Evolutionary conservation across 768 basidiomycete genomes (phyloP), one percentile per base, ranked within the genome.

Genomic region (Rhodotorula graminis): DNA sequence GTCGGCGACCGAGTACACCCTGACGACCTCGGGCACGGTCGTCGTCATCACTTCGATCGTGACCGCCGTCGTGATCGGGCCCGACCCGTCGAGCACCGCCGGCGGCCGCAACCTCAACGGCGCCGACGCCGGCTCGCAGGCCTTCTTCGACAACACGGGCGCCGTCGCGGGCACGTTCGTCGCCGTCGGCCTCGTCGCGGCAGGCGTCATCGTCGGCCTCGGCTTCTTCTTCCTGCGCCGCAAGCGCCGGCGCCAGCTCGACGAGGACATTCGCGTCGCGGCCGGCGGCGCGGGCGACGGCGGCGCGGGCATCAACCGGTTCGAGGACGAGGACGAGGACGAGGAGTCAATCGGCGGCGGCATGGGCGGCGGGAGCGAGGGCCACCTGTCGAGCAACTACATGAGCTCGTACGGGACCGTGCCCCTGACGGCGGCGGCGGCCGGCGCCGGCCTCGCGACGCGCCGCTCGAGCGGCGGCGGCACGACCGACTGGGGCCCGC

Each of bases 81-180:
- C 47, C 15, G 52, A 61, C 11, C 50, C 69, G 19, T 63, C 33
- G 44, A 50, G 70, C 23, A 19, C 52, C 1, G 21, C 19, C 19
- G 56, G 62, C 15, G 55, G 46, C 2, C 64, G 64, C 23, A 61
- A 61, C 12, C 57, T 74, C 33, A 76, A 77, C 67, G 72, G 61
- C 27, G 46, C 71, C 14, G 40, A 49, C 63, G 40, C 31, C 11
- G 21, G 55, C 29, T 58, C 61, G 31, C 59, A 57, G 60, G 65
- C 90, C 67, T 98, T 96, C 83, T 94, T 95, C 81, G 80, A 81
- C 62, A 91, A 91, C 78, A 86, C 83, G 42, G 87, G 87, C 4
- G 88, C 87, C 18, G 87, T 90, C 8, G 87, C 87, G 3, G 90
- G 88, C 14, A 86, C 88, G n/a, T 91, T 92, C 80, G 83, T 89